Evolutionary conservation across 2,329 filamentous ascomycete species (phyloP).

Genomic region (Fusarium sp.): DNA sequence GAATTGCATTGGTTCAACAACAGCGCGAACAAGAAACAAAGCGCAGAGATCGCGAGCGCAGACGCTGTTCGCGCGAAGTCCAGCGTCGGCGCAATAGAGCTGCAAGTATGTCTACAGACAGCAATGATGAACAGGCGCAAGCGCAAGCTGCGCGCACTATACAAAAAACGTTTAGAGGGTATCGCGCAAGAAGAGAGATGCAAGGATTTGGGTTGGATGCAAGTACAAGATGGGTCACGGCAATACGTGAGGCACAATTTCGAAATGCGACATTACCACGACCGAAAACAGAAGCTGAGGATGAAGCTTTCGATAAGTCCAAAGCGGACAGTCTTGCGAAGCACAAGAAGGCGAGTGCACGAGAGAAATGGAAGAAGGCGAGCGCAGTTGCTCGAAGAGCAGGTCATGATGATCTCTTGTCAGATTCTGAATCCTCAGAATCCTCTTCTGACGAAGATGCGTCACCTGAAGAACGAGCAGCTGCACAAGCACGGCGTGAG

Average conservation of each 20-base stretch:
- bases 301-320: constrained; percentile 7
- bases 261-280: constrained; percentile 62
- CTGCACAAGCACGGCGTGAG: constrained; percentile 55
- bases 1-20: constrained; percentile 63
- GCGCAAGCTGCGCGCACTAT: constrained; percentile 67
- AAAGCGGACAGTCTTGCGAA: constrained; percentile 17
- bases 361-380: constrained; percentile 80
- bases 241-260: constrained; percentile 69
- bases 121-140: constrained; percentile 49
- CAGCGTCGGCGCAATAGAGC: constrained; percentile 41
- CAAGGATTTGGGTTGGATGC: constrained; percentile 76
- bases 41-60: constrained; percentile 55
- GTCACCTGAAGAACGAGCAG: constrained; percentile 55
- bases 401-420: constrained; percentile 73
- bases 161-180: constrained; percentile 82
- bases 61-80: constrained; percentile 52
- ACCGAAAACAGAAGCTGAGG: constrained; percentile 46
- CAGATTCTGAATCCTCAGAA: constrained; percentile 54
- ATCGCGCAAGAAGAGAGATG: constrained; percentile 78
- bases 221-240: constrained; percentile 78
- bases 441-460: constrained; percentile 48
- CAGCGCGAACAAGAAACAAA: constrained; percentile 59
- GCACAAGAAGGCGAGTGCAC: constrained; percentile 58
- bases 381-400: constrained; percentile 78
- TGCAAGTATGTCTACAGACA: constrained; percentile 21